Evolutionary conservation across 805 yeast genomes (phyloP), one percentile per base, ranked within the genome.

Genomic region (Metschnikowia proteae): DNA sequence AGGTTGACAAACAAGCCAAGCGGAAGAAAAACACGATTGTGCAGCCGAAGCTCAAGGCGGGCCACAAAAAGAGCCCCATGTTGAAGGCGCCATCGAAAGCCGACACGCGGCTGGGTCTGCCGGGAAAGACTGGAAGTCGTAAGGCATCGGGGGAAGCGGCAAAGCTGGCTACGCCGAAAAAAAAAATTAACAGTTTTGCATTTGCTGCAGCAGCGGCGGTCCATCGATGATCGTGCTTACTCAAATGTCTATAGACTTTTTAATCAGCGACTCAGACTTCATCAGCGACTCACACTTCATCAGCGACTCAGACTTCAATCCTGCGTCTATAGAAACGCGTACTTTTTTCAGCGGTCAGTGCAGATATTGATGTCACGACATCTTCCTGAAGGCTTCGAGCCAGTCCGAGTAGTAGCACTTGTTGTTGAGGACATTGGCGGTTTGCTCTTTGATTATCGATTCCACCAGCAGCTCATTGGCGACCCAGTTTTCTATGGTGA

Each of bases 141-240:
- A 44, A 32, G 31, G 6, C 17, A 8, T n/a, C 47, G 6, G 32
- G 10, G 8, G 50, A 47, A 13, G 43, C 35, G 25, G 35, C 33
- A 31, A 29, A 17, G 38, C 36, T 9, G 9, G 29, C 29, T 37
- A 13, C 45, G 29, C 23, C 46, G 25, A 49, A 48, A 22, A 50
- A 54, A 46, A 36, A 55, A 10, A 50, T 54, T 26, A 67, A 60
- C 47, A 67, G 64, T 37, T 71, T 73, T 64, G 78, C 78, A 52
- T 69, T 68, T 44, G 76, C 76, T 7, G 78, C 78, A 3, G 77
- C 77, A 4, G 76, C 76, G 3, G 77, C 77, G 6, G 76, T 70
- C 28, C 58, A 55, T 31, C 46, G 54, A 47, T 55, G 46, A 23
- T 22, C 11, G 29, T 13, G 26, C 29, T 7, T 10, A 39, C 10